Evolutionary conservation across 352 stramenopile species (phyloP), one percentile per base, ranked within the genome.

Genomic region (Pythium utonaiense): DNA sequence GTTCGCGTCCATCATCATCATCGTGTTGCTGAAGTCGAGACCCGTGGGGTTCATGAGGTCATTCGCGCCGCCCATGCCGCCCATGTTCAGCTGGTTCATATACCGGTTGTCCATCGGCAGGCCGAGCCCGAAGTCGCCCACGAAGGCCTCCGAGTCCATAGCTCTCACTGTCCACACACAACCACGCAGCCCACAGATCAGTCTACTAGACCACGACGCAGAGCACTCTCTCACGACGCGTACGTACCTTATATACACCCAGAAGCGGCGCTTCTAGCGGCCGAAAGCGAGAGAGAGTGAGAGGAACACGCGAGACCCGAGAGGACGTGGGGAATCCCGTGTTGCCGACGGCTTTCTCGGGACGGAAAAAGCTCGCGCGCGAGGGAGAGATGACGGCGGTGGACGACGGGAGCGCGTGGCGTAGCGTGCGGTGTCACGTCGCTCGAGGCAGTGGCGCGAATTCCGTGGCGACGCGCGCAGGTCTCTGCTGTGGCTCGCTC

Each of bases 111-210:
- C 81, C 24, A 73, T 66, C 21, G 76, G 74, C 59, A 91, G 71
- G 6, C 85, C 81, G 45, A 92, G 55, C 49, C 67, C 64, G 63
- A 95, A 93, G 55, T 93, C 85, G 34, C 76, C 75, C 33, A 91
- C 75, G 60, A 91, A 93, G 7, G 79, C 65, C 24, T 91, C 80
- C 47, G 84, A 89, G 66, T 91, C 79, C 84, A 94, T 91, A 3
- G 19, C 38, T 57, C 38, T 65, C 50, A 59, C n/a, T 7, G 8
- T 42, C 27, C 48, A 36, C 17, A 22, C 33, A 22, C 9, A 44
- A 22, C 19, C 50, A 31, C 14, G 28, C 40, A n/a, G n/a, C n/a
- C n/a, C n/a, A n/a, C n/a, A n/a, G n/a, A n/a, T n/a, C n/a, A n/a
- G n/a, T n/a, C n/a, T n/a, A n/a, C n/a, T n/a, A n/a, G n/a, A n/a